These are phyloP conservation scores for Phytophthora nicotianae DNA, from an alignment of 352 stramenopile species.

Conservation along the genomic window DNA sequence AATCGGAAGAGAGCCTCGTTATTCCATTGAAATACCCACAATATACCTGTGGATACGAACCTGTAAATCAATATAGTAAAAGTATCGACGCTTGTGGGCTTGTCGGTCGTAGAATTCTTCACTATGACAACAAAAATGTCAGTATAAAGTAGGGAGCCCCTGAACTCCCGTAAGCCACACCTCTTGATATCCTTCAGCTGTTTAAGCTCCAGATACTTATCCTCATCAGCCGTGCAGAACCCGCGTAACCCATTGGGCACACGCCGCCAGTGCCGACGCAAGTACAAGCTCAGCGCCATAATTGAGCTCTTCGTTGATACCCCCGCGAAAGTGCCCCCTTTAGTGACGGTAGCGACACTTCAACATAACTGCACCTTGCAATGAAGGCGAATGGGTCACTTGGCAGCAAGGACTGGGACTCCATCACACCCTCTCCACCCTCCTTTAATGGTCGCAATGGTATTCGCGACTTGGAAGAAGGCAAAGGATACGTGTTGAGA, in stretches of 20 bases:
- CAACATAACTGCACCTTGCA: constrained; percentile 18
- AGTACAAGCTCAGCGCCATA: constrained; percentile 5
- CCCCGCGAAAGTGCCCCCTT: constrained; percentile 2
- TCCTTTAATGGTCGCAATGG: constrained; percentile 6
- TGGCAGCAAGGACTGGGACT: constrained; percentile 17
- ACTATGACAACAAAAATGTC: constrained; percentile 29
- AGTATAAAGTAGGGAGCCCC: background rate
- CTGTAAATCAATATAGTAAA: constrained; percentile 88
- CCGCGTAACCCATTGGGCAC: constrained; percentile 15
- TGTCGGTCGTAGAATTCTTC: constrained; percentile 80
- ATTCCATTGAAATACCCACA: background rate
- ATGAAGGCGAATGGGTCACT: constrained; percentile 16
- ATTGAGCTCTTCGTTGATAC: background rate
- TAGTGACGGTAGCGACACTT: constrained; percentile 24
- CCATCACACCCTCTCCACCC: constrained; percentile 3
- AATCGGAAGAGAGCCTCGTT: background rate
- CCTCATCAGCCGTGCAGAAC: constrained; percentile 46
- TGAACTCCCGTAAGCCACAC: constrained; percentile 22
- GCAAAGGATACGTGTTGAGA: constrained; percentile 11
- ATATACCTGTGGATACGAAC: constrained; percentile 20
- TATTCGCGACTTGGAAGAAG: constrained; percentile 4
- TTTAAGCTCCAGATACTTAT: constrained; percentile 79
- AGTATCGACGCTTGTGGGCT: constrained; percentile 65
- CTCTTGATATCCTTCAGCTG: constrained; percentile 87
- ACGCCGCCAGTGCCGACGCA: constrained; percentile 18